A percentile compares a stretch with the other conserved stretches of the same genome.
phyloP scores from a whole-genome alignment of 257 asterid genomes.

The Plantago elongata region DNA sequence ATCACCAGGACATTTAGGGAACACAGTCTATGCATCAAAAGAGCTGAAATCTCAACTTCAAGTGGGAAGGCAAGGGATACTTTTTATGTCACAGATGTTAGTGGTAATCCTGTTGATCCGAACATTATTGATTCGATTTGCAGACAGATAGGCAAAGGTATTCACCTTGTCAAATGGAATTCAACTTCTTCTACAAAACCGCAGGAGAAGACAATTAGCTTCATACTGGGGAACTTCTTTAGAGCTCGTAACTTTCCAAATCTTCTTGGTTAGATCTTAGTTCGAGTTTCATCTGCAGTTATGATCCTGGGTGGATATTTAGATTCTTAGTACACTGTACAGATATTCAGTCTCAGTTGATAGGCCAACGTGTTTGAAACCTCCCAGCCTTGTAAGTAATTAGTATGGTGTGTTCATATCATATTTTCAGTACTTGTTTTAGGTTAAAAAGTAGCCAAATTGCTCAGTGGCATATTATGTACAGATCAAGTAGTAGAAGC shows the following conservation, averaged over 20 bases:
- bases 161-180: slow-evolving; percentile 53
- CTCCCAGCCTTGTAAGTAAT: slow-evolving; percentile 33
- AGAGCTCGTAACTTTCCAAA: slow-evolving; percentile 31
- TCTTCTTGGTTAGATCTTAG: slow-evolving; percentile 33
- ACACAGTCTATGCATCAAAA: slow-evolving; percentile 57
- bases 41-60: slow-evolving; percentile 73
- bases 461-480: slow-evolving; percentile 10
- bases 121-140: slow-evolving; percentile 63
- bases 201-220: slow-evolving; percentile 48
- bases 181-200: slow-evolving; percentile 31
- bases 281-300: slow-evolving; percentile 3
- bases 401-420: slow-evolving; percentile 10
- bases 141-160: slow-evolving; percentile 51
- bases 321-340: slow-evolving; percentile 18
- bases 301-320: neutral
- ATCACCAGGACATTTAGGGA: slow-evolving; percentile 75
- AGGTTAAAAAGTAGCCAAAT: neutral
- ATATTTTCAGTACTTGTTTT: slow-evolving; percentile 15
- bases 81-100: slow-evolving; percentile 66
- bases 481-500: slow-evolving; percentile 5
- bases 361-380: slow-evolving; percentile 16
- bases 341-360: slow-evolving; percentile 12
- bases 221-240: slow-evolving; percentile 52
- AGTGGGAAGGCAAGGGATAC: slow-evolving; percentile 63
- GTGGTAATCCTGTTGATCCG: slow-evolving; percentile 58